A percentile compares a stretch with the other conserved stretches of the same genome.
These are phyloP conservation scores for Iris macrosiphon DNA, from an alignment of 106 monocot genomes.

Conservation along the genomic window DNA sequence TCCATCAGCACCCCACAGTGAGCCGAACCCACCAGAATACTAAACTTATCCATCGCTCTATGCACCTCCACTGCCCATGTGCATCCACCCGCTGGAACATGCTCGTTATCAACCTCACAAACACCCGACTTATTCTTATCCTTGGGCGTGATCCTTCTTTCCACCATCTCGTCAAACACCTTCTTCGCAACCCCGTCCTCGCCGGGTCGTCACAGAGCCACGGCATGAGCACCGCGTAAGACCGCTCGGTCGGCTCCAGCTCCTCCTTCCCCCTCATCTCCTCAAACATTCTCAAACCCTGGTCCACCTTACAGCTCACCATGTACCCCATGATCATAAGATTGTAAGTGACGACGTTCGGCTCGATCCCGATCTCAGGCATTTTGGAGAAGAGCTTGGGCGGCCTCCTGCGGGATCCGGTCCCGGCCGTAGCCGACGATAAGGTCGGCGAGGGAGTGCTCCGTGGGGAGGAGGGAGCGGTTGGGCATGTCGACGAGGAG, in stretches of 20 bases:
- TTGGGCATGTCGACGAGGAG: conserved; percentile 80
- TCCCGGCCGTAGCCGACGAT: conserved; percentile 65
- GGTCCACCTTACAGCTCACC: not conserved
- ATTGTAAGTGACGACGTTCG: conserved; percentile 1
- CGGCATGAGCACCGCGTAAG: conserved; percentile 68
- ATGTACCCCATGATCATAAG: conserved; percentile 1
- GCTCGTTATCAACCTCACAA: conserved; percentile 47
- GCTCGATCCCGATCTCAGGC: conserved; percentile 47
- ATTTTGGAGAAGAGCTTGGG: conserved; percentile 69
- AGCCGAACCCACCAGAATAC: conserved; percentile 24
- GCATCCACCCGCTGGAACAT: conserved; percentile 37
- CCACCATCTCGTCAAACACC: conserved; percentile 59
- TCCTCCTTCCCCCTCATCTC: conserved; percentile 50
- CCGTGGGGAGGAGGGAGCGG: conserved; percentile 31
- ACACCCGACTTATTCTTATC: conserved; percentile 44
- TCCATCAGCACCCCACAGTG: conserved; percentile 62
- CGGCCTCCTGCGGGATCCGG: conserved; percentile 71
- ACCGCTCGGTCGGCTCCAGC: conserved; percentile 43
- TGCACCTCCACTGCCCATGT: conserved; percentile 60
- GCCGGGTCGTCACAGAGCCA: conserved; percentile 55
- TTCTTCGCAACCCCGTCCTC: conserved; percentile 37
- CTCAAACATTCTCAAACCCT: not conserved
- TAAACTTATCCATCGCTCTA: conserved; percentile 34
- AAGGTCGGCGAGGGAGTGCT: conserved; percentile 42
- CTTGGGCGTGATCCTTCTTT: conserved; percentile 51